Base-by-base conservation (phyloP, 805 yeast species). In the Torulaspora maleeae region DNA sequence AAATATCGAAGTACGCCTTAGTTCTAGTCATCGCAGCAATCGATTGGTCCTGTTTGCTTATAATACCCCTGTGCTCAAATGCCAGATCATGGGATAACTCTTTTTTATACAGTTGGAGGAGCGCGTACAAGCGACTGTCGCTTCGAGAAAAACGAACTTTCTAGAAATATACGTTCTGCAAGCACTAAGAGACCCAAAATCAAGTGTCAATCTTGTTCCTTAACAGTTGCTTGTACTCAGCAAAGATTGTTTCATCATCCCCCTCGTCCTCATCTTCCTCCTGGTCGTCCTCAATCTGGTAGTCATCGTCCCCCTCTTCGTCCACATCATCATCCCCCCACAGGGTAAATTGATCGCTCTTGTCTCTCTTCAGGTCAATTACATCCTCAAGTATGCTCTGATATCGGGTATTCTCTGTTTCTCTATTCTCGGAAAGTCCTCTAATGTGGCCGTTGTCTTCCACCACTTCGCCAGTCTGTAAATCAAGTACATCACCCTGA, bases 1-100 rank as follows among this genome's bases (percentile, higher is more conserved):
- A 68, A 54, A 91, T 74, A 59, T 91, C 96, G 54, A 91, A 82
- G 62, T 66, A 89, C 12, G 84, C 85, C 65, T 78, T 83, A 43
- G 83, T 66, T 48, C 68, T 56, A 12, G 56, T 10, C 58, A 53
- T 53, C n/a, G 16, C 19, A 16, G 16, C 19, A 13, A 16, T 17
- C 12, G 16, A 27, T 36, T 27, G 10, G 13, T 16, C 15, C 7
- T 12, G n/a, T 17, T 33, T 13, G 15, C 32, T 27, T 16, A 10
- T 16, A 1, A 10, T 8, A 12, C 13, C 5, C 15, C 3, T 19
- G 9, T 12, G 15, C 8, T 17, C 6, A 12, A 24, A 20, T n/a
- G 19, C 38, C 16, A 22, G 6, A n/a, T 4, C 10, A 15, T 15
- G 17, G 16, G 20, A 30, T 17, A 19, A 19, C 20, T 38, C 28